A percentile compares a stretch with the other conserved stretches of the same genome.
These are phyloP conservation scores for Suhomyces wounanorum DNA, from an alignment of 1,139 yeast species.

Conservation along the genomic window DNA sequence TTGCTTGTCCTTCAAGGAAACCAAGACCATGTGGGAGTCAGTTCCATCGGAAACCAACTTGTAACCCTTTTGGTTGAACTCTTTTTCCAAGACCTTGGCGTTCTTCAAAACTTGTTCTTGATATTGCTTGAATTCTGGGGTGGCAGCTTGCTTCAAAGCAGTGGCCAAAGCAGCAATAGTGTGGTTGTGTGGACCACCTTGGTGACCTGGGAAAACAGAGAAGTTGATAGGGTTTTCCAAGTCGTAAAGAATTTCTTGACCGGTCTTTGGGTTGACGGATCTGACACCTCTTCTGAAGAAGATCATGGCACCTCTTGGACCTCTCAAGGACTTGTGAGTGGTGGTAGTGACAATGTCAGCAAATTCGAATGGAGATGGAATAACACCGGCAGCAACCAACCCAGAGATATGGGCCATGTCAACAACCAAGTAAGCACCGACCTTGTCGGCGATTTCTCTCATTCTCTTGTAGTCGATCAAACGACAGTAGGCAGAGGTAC, in stretches of 20 bases:
- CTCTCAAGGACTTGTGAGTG: conserved; percentile 96
- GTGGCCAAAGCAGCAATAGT: conserved; percentile 97
- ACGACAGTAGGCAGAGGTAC: conserved; percentile 97
- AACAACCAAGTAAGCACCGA: conserved; percentile 92
- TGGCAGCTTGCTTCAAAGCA: conserved; percentile 90
- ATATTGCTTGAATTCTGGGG: conserved; percentile 89
- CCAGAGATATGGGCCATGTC: conserved; percentile 99
- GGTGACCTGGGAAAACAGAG: conserved; percentile 99
- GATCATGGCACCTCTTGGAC: conserved; percentile 99
- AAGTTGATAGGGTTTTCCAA: conserved; percentile 94
- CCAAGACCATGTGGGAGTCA: conserved; percentile 93
- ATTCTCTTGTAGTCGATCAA: conserved; percentile 92
- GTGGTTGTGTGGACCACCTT: conserved; percentile 99
- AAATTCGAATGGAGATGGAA: conserved; percentile 93
- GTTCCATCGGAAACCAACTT: conserved; percentile 91
- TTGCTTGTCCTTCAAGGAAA: conserved; percentile 83
- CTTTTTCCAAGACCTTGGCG: conserved; percentile 80
- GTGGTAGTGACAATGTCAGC: conserved; percentile 98
- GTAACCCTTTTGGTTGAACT: conserved; percentile 71
- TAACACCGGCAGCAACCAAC: conserved; percentile 92
- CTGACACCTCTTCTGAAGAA: conserved; percentile 97
- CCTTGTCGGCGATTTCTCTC: conserved; percentile 95
- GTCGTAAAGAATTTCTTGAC: conserved; percentile 85
- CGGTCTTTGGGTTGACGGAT: conserved; percentile 85
- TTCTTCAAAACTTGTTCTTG: conserved; percentile 87